These are phyloP conservation scores for Sistotremastrum suecicum DNA, from an alignment of 768 basidiomycete genomes.

Conservation along the genomic window DNA sequence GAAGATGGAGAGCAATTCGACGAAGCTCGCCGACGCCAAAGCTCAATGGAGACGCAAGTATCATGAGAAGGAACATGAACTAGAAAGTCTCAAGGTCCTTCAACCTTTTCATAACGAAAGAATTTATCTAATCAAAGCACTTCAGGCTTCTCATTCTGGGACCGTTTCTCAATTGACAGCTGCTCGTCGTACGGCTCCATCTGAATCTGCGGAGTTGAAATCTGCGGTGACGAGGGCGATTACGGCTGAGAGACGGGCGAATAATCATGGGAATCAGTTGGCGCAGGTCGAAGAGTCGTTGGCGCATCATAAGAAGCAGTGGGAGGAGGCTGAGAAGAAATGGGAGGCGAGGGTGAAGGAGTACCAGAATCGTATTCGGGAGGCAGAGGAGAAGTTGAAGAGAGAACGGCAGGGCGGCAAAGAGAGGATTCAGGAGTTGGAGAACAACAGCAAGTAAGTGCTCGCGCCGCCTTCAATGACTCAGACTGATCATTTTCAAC, in stretches of 20 bases:
- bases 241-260: slow-evolving; percentile 81
- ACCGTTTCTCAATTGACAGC: slow-evolving; percentile 54
- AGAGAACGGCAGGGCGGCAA: slow-evolving; percentile 88
- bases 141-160: slow-evolving; percentile 59
- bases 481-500: slow-evolving; percentile 1
- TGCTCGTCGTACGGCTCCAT: slow-evolving; percentile 42
- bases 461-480: slow-evolving; percentile 1
- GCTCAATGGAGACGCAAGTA: slow-evolving; percentile 73
- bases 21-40: slow-evolving; percentile 70
- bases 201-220: slow-evolving; percentile 55
- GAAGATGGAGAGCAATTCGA: slow-evolving; percentile 78
- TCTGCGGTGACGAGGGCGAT: slow-evolving; percentile 59
- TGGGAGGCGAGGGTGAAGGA: slow-evolving; percentile 96
- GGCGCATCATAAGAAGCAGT: slow-evolving; percentile 58
- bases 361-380: slow-evolving; percentile 67
- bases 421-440: slow-evolving; percentile 63
- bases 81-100: slow-evolving; percentile 70
- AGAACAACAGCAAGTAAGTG: slow-evolving; percentile 53
- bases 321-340: slow-evolving; percentile 58
- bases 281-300: slow-evolving; percentile 75
- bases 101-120: not conserved
- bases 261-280: slow-evolving; percentile 74
- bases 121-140: not conserved
- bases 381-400: slow-evolving; percentile 86
- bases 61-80: slow-evolving; percentile 73